Evolutionary conservation across 1,284 basidiomycete genomes (phyloP).

Genomic region (Inonotus obliquus): DNA sequence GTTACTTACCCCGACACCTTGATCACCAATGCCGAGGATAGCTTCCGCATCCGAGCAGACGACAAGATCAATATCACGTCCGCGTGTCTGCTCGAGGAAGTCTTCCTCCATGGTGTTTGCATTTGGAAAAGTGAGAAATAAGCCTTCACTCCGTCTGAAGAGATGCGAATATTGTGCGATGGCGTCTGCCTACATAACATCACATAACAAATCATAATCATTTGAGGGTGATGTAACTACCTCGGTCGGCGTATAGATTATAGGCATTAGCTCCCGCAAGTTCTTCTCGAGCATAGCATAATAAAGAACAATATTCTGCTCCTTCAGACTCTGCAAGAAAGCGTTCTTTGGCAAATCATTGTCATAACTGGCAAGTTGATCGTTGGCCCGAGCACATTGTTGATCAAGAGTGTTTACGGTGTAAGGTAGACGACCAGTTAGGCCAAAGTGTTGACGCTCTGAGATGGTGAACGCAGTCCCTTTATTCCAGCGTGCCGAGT

Average conservation of each 20-base stretch:
- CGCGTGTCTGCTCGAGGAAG: slow-evolving; percentile 60
- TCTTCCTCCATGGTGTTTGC: slow-evolving; percentile 71
- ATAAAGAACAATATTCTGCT: slow-evolving; percentile 74
- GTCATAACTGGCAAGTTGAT: slow-evolving; percentile 50
- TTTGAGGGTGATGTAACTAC: slow-evolving; percentile 27
- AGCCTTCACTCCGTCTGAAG: slow-evolving; percentile 68
- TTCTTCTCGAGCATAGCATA: slow-evolving; percentile 59
- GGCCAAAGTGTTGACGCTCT: slow-evolving; percentile 67
- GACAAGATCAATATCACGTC: slow-evolving; percentile 63
- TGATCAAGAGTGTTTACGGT: slow-evolving; percentile 73
- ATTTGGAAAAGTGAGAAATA: slow-evolving; percentile 63
- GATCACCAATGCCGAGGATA: slow-evolving; percentile 78
- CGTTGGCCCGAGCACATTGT: slow-evolving; percentile 68
- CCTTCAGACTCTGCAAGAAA: slow-evolving; percentile 67
- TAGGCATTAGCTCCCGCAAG: slow-evolving; percentile 69
- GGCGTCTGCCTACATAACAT: slow-evolving; percentile 56
- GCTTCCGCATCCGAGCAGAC: slow-evolving; percentile 83
- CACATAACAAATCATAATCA: neutral
- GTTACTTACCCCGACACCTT: slow-evolving; percentile 56
- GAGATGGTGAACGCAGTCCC: slow-evolving; percentile 66
- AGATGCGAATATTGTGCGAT: slow-evolving; percentile 79
- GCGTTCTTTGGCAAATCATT: slow-evolving; percentile 61
- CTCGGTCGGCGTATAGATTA: slow-evolving; percentile 73
- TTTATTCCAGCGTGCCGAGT: slow-evolving; percentile 64
- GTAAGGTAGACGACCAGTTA: slow-evolving; percentile 75